Percentiles rank a stretch among this genome's conserved stretches.
These are phyloP conservation scores for Cocos nucifera DNA, from an alignment of 176 grass and related monocot genomes.

Conservation along the genomic window DNA sequence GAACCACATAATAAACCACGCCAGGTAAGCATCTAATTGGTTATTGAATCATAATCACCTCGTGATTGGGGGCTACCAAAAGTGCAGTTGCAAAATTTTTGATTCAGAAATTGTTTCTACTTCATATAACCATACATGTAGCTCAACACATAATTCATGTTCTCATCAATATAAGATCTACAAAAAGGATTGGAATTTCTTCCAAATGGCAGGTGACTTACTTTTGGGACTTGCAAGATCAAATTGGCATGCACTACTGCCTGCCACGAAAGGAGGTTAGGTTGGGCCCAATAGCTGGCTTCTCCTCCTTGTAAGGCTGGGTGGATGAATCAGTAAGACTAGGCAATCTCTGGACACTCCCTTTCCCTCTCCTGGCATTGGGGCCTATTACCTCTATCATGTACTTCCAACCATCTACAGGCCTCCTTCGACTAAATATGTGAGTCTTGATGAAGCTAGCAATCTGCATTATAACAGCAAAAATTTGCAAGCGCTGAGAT, in stretches of 20 bases:
- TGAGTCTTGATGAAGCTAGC: conserved; percentile 92
- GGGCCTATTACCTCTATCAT: conserved; percentile 92
- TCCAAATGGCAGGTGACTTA: too few relatives aligned
- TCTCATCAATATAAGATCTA: too few relatives aligned
- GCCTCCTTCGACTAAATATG: conserved; percentile 73
- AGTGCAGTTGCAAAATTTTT: too few relatives aligned
- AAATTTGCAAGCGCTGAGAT: background rate
- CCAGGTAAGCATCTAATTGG: too few relatives aligned
- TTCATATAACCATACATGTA: too few relatives aligned
- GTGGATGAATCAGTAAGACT: conserved; percentile 52
- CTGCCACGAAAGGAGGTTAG: conserved; percentile 39
- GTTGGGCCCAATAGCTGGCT: conserved; percentile 27
- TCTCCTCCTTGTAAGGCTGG: conserved; percentile 62
- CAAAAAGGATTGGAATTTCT: too few relatives aligned
- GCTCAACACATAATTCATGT: too few relatives aligned
- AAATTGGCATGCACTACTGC: conserved; percentile 1
- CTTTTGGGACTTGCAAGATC: too few relatives aligned
- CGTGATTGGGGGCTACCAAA: too few relatives aligned
- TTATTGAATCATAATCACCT: too few relatives aligned
- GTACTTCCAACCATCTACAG: conserved; percentile 85
- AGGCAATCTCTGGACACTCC: conserved; percentile 61
- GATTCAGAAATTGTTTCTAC: too few relatives aligned
- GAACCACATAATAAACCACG: too few relatives aligned
- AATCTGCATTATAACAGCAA: conserved; percentile 36
- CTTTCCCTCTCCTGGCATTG: conserved; percentile 76